Evolutionary conservation across 2,329 filamentous ascomycete species (phyloP), one percentile per base, ranked within the genome.

Genomic region (Aspergillus eucalypticola): DNA sequence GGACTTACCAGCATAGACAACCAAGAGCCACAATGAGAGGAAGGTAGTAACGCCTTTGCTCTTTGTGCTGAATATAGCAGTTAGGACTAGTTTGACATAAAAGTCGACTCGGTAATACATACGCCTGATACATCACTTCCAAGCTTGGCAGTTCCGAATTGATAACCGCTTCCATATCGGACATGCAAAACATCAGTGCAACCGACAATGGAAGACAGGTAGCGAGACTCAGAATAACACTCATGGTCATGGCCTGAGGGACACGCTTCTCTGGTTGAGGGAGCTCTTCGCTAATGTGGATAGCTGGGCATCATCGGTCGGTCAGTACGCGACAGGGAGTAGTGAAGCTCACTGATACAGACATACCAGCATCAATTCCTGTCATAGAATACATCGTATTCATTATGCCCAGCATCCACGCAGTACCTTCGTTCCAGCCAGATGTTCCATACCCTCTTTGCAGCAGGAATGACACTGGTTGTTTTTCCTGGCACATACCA

Each of bases 171-270:
- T 66, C 59, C 8, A 67, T 59, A 29, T 67, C 66, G 25, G 62
- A 56, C 41, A 54, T 42, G 27, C 60, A 61, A 60, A 66, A 65
- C 48, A 67, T 38, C 54, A 67, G 53, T n/a, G 64, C 64, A 17
- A 67, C 11, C 7, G 55, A 61, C 52, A 56, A 63, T 8, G 59
- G 56, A 15, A 65, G 15, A 48, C 48, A 46, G 6, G 60, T 66
- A 27, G 46, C 46, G 46, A 50, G 25, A 50, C 46, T 32, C 25
- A 50, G 46, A 25, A 54, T 23, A 7, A 58, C 42, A 42, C 56
- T 54, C 49, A 66, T 63, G 42, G 59, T 19, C 64, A 65, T 66
- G n/a, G 53, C 63, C 52, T 58, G 59, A 2, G 65, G 65, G 17
- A 66, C 55, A 17, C 53, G 58, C 39, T 44, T 54, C 8, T 60